Percentiles rank a stretch among this genome's conserved stretches.
These are phyloP conservation scores for Xylariaceae sp. DNA, from an alignment of 2,329 filamentous ascomycete genomes.

Conservation along the genomic window DNA sequence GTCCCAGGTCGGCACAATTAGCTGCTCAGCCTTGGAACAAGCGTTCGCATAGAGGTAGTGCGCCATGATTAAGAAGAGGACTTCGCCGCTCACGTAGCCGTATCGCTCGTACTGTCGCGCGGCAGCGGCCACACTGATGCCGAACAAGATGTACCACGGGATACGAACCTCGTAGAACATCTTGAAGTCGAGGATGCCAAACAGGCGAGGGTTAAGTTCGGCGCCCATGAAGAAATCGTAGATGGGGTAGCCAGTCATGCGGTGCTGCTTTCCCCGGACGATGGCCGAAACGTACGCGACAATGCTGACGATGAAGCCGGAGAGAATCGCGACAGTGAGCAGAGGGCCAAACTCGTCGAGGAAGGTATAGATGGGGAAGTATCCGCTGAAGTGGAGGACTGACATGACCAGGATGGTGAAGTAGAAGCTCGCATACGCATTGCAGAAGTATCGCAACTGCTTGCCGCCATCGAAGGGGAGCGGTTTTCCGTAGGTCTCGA, in stretches of 20 bases:
- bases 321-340: constrained; percentile 87
- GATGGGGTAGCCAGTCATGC: constrained; percentile 81
- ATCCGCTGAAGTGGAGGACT: constrained; percentile 71
- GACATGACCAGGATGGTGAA: constrained; percentile 68
- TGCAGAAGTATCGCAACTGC: constrained; percentile 93
- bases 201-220: constrained; percentile 83
- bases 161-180: constrained; percentile 95
- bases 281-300: constrained; percentile 83
- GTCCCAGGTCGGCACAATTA: constrained; percentile 87
- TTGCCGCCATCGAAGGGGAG: constrained; percentile 76
- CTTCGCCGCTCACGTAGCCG: constrained; percentile 81
- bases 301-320: constrained; percentile 77
- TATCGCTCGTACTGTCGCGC: constrained; percentile 79
- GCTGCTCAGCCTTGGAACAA: constrained; percentile 86
- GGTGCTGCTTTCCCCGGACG: constrained; percentile 74
- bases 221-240: constrained; percentile 95
- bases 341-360: constrained; percentile 94
- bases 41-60: constrained; percentile 91
- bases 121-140: constrained; percentile 69
- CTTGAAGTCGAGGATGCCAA: constrained; percentile 84
- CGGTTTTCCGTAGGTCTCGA: constrained; percentile 83
- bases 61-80: constrained; percentile 77
- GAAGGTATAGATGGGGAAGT: constrained; percentile 86
- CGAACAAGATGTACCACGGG: constrained; percentile 86
- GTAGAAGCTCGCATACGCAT: constrained; percentile 81